These are phyloP conservation scores for Lactifluus piperatus DNA, from an alignment of 768 basidiomycete genomes.

Conservation along the genomic window DNA sequence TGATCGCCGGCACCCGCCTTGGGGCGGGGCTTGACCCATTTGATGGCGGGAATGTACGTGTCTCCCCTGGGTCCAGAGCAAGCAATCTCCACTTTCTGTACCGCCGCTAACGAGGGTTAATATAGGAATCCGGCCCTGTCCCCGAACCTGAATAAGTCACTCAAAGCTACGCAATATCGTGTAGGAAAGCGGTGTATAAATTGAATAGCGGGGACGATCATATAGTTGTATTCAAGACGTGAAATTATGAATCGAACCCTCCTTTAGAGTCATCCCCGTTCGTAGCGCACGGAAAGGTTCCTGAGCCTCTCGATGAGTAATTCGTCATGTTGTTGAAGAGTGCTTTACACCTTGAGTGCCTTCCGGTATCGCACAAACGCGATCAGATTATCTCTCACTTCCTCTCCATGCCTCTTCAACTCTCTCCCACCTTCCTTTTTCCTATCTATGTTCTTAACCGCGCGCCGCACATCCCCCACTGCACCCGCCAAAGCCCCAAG, in stretches of 20 bases:
- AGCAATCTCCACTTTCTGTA: no score
- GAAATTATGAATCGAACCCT: not conserved
- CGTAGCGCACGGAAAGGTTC: no score
- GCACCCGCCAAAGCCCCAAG: constrained; percentile 47
- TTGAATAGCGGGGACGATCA: not conserved
- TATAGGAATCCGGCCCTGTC: constrained; percentile 1
- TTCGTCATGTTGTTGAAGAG: no score
- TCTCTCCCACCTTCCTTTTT: constrained; percentile 60
- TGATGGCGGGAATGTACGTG: constrained; percentile 29
- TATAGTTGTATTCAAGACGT: not conserved
- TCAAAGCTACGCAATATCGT: not conserved
- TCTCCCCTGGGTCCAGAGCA: no score
- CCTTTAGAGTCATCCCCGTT: not conserved
- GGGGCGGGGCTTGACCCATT: constrained; percentile 57
- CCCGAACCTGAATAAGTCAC: constrained; percentile 1
- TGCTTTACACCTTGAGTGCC: constrained; percentile 39
- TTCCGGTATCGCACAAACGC: constrained; percentile 71
- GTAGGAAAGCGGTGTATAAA: not conserved
- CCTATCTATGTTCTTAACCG: constrained; percentile 45
- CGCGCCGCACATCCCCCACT: constrained; percentile 53
- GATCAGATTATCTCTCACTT: constrained; percentile 64
- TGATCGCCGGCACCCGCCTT: constrained; percentile 70
- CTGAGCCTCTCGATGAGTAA: no score
- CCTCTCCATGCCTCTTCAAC: constrained; percentile 60
- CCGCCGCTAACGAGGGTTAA: no score